phyloP scores from a whole-genome alignment of 23 red algal genomes.

The Agarophyton chilense region DNA sequence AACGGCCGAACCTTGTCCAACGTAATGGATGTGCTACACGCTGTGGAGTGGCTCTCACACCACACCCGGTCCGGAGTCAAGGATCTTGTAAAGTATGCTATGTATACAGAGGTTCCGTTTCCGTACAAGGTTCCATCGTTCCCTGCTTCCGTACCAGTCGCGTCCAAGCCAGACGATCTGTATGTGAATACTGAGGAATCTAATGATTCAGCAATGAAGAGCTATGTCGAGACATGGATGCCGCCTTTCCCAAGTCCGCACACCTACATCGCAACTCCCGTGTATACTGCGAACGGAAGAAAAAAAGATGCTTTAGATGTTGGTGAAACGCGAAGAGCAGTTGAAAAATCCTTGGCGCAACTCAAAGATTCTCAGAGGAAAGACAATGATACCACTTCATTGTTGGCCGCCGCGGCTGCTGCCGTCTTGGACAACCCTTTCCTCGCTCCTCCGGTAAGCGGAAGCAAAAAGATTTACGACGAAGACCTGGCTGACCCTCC shows the following conservation, averaged over 20 bases:
- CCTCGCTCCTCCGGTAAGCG: conserved; percentile 24
- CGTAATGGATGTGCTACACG: conserved; percentile 32
- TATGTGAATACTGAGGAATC: conserved; percentile 25
- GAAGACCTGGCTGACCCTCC: conserved; percentile 39
- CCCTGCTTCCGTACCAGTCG: conserved; percentile 18
- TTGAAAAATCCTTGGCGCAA: conserved; percentile 51
- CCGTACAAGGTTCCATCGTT: conserved; percentile 42
- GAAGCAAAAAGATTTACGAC: conserved; percentile 24
- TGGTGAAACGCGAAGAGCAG: conserved; percentile 7
- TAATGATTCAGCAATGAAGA: neutral
- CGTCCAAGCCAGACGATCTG: neutral
- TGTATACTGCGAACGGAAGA: conserved; percentile 3
- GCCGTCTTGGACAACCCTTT: conserved; percentile 48
- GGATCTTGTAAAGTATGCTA: conserved; percentile 45
- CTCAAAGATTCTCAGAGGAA: conserved; percentile 41
- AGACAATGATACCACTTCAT: neutral
- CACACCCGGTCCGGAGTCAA: conserved; percentile 3
- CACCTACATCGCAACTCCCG: conserved; percentile 67
- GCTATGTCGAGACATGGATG: conserved; percentile 71
- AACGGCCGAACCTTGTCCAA: conserved; percentile 30
- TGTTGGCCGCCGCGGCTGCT: conserved; percentile 11
- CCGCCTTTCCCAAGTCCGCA: conserved; percentile 57
- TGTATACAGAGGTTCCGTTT: conserved; percentile 67
- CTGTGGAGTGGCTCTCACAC: conserved; percentile 31
- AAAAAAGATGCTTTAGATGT: conserved; percentile 2